Evolutionary conservation across 2,329 filamentous ascomycete species (phyloP), one percentile per base, ranked within the genome.

Genomic region (Epichloe coenophiala): DNA sequence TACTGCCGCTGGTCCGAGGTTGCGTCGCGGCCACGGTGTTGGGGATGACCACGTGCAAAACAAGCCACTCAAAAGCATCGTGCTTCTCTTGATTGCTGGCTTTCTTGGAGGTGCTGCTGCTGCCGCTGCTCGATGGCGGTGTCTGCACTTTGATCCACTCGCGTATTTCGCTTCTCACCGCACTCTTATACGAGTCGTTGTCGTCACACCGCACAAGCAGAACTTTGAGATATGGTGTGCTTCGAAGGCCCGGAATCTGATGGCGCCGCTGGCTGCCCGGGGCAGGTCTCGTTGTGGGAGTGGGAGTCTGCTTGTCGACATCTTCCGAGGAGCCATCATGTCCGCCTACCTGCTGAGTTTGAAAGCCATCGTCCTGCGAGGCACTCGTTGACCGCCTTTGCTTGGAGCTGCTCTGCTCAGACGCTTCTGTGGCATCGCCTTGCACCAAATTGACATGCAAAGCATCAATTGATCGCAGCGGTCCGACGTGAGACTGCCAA

Each of bases 11-110:
- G 51, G 73, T 78, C 54, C 85, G 77, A 13, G 88, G 86, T 62
- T 94, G 88, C 2, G 82, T 86, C 21, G 87, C 83, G 1, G 88
- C 88, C 13, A 80, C 74, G 0, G 88, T 91, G 55, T 95, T 90
- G 13, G 91, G 90, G 17, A 95, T 74, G 12, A 96, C 86, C 27
- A 98, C 87, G 64, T 98, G 93, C 21, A 98, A 63, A 49, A 98
- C 87, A 56, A 98, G 73, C 86, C 90, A 97, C 66, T 98, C 93
- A 58, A 86, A 95, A 0, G 93, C 91, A 70, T 98, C 91, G 62
- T 98, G 93, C 55, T 94, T 93, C 62, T 96, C 91, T 61, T 89
- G 84, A 19, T 80, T 83, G 60, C 74, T 87, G 19, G 70, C 64
- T 71, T 68, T 60, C 60, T 71, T 68, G 49, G 80, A 78, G 48